Percentiles rank a stretch among this genome's conserved stretches.
Conservation (phyloP, 768 basidiomycete species). For the Trametes sanguinea region DNA sequence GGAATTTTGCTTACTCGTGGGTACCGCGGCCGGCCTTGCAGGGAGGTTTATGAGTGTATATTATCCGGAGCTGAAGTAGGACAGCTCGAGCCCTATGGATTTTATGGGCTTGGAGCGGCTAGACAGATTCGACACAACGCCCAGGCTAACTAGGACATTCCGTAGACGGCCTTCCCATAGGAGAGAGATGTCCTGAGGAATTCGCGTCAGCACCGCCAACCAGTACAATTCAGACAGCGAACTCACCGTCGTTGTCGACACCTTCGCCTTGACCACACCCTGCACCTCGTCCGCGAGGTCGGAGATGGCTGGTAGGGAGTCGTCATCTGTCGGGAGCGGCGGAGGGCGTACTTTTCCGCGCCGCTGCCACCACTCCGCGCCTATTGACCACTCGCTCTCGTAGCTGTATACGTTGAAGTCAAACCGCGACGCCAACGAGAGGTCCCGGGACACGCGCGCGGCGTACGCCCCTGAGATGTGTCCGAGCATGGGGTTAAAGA, state of each 20-base stretch:
- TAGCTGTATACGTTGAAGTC: conserved; percentile 98
- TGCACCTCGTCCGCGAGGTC: conserved; percentile 47
- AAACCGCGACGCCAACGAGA: conserved; percentile 86
- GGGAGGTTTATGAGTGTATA: neutral
- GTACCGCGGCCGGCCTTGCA: neutral
- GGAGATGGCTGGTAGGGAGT: conserved; percentile 15
- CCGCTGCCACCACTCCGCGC: conserved; percentile 95
- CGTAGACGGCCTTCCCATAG: conserved; percentile 94
- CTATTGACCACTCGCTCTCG: conserved; percentile 94
- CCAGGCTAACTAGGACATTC: conserved; percentile 87
- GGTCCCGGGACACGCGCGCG: conserved; percentile 81
- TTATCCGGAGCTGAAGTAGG: conserved; percentile 79
- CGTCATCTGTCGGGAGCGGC: conserved; percentile 26
- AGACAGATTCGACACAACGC: conserved; percentile 88
- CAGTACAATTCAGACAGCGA: neutral
- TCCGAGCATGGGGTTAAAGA: conserved; percentile 96
- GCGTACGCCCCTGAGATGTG: conserved; percentile 92
- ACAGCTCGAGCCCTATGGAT: conserved; percentile 88
- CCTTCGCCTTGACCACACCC: conserved; percentile 87
- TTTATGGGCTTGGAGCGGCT: conserved; percentile 85
- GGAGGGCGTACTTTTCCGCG: conserved; percentile 42
- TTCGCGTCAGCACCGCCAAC: too few relatives aligned
- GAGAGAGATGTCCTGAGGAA: conserved; percentile 78
- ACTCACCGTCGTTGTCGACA: conserved; percentile 86
- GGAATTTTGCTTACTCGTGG: conserved; percentile 4